Conservation (phyloP, 768 basidiomycete species). For the Cantharellus anzutake region DNA sequence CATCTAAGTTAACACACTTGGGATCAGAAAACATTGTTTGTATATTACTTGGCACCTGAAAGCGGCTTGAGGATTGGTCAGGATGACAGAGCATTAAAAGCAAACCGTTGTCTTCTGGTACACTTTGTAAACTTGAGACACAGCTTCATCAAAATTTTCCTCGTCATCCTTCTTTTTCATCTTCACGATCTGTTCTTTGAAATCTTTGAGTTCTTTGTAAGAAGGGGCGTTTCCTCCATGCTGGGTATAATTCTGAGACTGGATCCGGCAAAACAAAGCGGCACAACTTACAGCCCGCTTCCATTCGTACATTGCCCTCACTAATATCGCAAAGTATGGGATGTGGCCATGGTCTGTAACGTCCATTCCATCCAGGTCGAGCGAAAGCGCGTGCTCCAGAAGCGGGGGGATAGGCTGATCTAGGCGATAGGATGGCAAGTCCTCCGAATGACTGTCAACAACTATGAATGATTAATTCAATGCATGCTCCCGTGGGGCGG, state of each 20-base stretch:
- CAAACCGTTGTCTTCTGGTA: constrained; percentile 36
- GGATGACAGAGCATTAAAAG: not conserved
- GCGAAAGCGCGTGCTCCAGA: constrained; percentile 43
- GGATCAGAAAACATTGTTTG: constrained; percentile 42
- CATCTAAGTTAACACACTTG: constrained; percentile 24
- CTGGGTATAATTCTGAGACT: constrained; percentile 18
- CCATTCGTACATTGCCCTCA: constrained; percentile 70
- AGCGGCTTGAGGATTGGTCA: not conserved
- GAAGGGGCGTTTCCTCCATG: constrained; percentile 45
- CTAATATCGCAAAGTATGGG: constrained; percentile 77
- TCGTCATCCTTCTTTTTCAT: constrained; percentile 67
- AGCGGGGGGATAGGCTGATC: constrained; percentile 78
- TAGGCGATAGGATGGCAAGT: constrained; percentile 55
- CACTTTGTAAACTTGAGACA: constrained; percentile 66
- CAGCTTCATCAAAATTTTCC: constrained; percentile 95
- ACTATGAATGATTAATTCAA: constrained; percentile 27
- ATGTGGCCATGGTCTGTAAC: constrained; percentile 78
- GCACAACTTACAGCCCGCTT: constrained; percentile 37
- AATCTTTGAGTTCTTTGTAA: constrained; percentile 48
- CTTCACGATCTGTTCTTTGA: constrained; percentile 45
- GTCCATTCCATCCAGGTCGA: constrained; percentile 68
- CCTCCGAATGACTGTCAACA: constrained; percentile 75
- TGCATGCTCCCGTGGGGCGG: not conserved
- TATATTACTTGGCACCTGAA: constrained; percentile 50
- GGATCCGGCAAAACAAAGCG: not conserved